Conservation (phyloP, 495 filamentous ascomycete species). For the Xylaria nigripes region DNA sequence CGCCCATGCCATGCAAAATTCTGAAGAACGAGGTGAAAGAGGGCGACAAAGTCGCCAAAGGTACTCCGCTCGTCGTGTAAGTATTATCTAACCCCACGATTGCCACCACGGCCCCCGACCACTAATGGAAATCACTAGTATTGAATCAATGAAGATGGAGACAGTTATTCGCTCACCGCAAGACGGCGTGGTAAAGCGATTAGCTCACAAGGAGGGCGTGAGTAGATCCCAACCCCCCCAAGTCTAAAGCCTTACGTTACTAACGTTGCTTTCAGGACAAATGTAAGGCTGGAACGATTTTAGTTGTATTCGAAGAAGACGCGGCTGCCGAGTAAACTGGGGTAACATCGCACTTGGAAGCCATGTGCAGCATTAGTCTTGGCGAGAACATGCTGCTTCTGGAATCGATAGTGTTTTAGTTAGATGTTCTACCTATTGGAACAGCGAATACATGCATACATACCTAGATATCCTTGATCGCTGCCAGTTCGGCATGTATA, state of each 20-base stretch:
- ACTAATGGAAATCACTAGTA: conserved; percentile 30
- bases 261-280: conserved; percentile 33
- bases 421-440: no score
- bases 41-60: conserved; percentile 75
- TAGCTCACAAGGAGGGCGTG: conserved; percentile 85
- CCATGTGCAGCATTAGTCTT: no score
- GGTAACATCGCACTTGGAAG: no score
- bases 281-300: conserved; percentile 46
- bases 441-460: no score
- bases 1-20: conserved; percentile 94
- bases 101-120: background rate
- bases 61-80: conserved; percentile 78
- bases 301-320: conserved; percentile 48
- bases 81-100: conserved; percentile 10
- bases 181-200: conserved; percentile 65
- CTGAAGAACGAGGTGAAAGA: conserved; percentile 73
- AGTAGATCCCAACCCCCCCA: conserved; percentile 29
- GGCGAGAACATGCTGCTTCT: no score
- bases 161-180: conserved; percentile 89
- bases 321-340: background rate
- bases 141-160: conserved; percentile 99
- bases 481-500: no score
- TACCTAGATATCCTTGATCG: no score
- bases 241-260: background rate
- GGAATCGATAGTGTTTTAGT: no score